phyloP scores from a whole-genome alignment of 2,329 filamentous ascomycete species.

The Colletotrichum magnum region DNA sequence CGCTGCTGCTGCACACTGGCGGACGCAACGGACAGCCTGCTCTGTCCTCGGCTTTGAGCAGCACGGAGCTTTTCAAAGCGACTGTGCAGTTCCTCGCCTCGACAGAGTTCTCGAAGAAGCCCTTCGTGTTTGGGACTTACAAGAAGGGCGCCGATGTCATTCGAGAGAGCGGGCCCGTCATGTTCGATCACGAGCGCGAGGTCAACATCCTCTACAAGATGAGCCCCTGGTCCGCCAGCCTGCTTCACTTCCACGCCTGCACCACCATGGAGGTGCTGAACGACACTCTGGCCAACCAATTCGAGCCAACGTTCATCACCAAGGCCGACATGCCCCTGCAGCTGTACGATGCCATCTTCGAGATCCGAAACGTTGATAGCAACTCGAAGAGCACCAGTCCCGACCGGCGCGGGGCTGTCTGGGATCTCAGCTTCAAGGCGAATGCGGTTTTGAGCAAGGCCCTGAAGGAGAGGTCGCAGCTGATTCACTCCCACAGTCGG shows the following conservation, averaged over 20 bases:
- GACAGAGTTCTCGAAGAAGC: slow-evolving; percentile 78
- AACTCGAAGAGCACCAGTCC: slow-evolving; percentile 44
- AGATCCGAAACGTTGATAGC: slow-evolving; percentile 52
- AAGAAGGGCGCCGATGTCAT: slow-evolving; percentile 57
- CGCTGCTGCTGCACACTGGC: slow-evolving; percentile 84
- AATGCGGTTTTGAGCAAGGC: slow-evolving; percentile 78
- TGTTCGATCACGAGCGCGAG: slow-evolving; percentile 82
- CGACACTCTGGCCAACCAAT: slow-evolving; percentile 82
- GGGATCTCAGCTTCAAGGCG: slow-evolving; percentile 68
- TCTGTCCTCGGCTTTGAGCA: slow-evolving; percentile 85
- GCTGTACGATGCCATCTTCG: slow-evolving; percentile 65
- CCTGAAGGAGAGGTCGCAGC: slow-evolving; percentile 79
- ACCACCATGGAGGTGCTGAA: slow-evolving; percentile 82
- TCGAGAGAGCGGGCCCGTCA: slow-evolving; percentile 71
- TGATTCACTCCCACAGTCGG: slow-evolving; percentile 72
- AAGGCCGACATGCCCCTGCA: slow-evolving; percentile 69
- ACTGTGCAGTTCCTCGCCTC: slow-evolving; percentile 88
- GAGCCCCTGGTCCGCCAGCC: slow-evolving; percentile 83
- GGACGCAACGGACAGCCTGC: slow-evolving; percentile 79
- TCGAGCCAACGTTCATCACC: slow-evolving; percentile 86
- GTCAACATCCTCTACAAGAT: slow-evolving; percentile 94
- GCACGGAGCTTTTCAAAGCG: slow-evolving; percentile 95
- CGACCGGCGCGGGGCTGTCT: slow-evolving; percentile 60
- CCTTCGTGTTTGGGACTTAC: slow-evolving; percentile 67
- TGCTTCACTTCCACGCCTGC: slow-evolving; percentile 81